Percentiles rank a stretch among this genome's conserved stretches.
Evolutionary conservation across 2,329 filamentous ascomycete genomes (phyloP).

Genomic region (Aspergillus persii): DNA sequence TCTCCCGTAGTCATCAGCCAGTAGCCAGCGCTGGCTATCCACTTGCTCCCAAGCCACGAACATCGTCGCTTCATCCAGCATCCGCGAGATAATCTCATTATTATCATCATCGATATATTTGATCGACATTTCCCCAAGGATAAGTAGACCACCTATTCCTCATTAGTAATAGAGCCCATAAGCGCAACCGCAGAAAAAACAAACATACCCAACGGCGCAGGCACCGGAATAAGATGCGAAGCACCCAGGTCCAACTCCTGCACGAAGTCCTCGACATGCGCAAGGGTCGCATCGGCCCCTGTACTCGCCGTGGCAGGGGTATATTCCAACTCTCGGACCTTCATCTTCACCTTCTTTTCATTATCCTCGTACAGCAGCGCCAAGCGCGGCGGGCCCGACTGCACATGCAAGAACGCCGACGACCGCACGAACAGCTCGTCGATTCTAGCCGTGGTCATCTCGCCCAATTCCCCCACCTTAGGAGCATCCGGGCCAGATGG

Average conservation of each 20-base stretch:
- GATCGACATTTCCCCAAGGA: slow-evolving; percentile 77
- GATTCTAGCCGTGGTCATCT: slow-evolving; percentile 61
- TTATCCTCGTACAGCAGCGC: slow-evolving; percentile 66
- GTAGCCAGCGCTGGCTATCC: slow-evolving; percentile 76
- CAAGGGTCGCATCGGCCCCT: slow-evolving; percentile 54
- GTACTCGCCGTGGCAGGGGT: slow-evolving; percentile 44
- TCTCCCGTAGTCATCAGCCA: slow-evolving; percentile 87
- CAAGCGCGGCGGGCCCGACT: slow-evolving; percentile 55
- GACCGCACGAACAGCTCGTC: slow-evolving; percentile 66
- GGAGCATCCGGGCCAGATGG: slow-evolving; percentile 25
- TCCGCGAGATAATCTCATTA: slow-evolving; percentile 63
- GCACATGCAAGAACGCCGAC: slow-evolving; percentile 62
- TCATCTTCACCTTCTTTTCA: slow-evolving; percentile 54
- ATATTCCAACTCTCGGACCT: slow-evolving; percentile 56
- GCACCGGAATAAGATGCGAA: slow-evolving; percentile 61
- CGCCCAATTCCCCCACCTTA: slow-evolving; percentile 57
- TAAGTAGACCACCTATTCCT: slow-evolving; percentile 63
- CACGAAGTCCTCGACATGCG: slow-evolving; percentile 50
- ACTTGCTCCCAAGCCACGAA: slow-evolving; percentile 91
- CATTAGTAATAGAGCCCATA: slow-evolving; percentile 38
- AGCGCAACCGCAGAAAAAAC: background rate
- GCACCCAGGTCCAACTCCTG: slow-evolving; percentile 59
- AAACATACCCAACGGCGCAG: slow-evolving; percentile 51
- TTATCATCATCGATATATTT: slow-evolving; percentile 80
- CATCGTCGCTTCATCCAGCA: slow-evolving; percentile 71